Conservation (phyloP, 2,329 filamentous ascomycete species). For the Penicillium janthinellum region DNA sequence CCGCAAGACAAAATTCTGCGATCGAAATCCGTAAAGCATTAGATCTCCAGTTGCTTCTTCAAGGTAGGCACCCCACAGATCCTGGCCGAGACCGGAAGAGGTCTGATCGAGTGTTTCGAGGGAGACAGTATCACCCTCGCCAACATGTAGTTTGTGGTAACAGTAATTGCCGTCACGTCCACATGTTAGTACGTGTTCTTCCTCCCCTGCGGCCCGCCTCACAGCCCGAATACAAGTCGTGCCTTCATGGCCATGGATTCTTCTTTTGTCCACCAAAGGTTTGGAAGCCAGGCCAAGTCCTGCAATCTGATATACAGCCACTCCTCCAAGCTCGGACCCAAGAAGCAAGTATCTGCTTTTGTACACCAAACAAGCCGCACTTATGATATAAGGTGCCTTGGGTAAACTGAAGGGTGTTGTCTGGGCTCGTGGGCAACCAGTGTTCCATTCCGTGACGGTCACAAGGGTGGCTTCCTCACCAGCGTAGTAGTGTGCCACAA, state of each 20-base stretch:
- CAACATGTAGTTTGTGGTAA: conserved; percentile 54
- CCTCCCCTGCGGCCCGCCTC: conserved; percentile 16
- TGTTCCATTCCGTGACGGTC: conserved; percentile 19
- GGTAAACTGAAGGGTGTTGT: conserved; percentile 37
- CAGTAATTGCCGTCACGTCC: conserved; percentile 76
- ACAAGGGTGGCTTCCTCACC: conserved; percentile 35
- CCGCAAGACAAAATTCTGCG: conserved; percentile 73
- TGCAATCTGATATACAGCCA: conserved; percentile 51
- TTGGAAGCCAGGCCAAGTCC: conserved; percentile 20
- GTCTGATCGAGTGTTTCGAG: conserved; percentile 66
- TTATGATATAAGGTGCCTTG: conserved; percentile 51
- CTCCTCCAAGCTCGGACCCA: conserved; percentile 58
- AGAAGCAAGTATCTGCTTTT: conserved; percentile 47
- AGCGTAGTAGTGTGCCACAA: conserved; percentile 32
- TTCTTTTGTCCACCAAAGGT: conserved; percentile 27
- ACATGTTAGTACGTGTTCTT: conserved; percentile 63
- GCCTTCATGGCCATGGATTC: conserved; percentile 59
- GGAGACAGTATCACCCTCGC: conserved; percentile 22
- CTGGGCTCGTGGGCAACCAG: conserved; percentile 43
- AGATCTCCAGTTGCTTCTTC: conserved; percentile 33
- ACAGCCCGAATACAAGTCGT: conserved; percentile 63
- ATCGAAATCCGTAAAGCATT: conserved; percentile 28
- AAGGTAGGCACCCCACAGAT: conserved; percentile 74
- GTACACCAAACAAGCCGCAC: conserved; percentile 48
- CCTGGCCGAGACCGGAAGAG: conserved; percentile 69